Evolutionary conservation across 768 basidiomycete species (phyloP), one percentile per base, ranked within the genome.

Genomic region (Trametopsis cervina): DNA sequence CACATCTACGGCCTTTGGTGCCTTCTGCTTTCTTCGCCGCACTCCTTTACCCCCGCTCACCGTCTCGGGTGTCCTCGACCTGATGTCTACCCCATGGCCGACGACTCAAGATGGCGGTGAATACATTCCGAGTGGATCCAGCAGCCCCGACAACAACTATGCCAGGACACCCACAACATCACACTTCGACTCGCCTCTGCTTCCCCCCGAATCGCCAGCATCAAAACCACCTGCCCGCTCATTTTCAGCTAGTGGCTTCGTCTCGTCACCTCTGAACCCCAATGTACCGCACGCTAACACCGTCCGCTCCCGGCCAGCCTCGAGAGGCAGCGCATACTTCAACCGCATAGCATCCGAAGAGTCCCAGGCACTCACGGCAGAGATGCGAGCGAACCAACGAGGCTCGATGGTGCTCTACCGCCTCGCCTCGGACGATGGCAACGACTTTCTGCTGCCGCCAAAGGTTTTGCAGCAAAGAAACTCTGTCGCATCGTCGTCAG

Each of bases 371-470:
- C 69, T 72, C 45, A 56, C 67, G 15, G 56, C 64, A 17, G 60
- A 60, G 51, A 64, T 57, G 53, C 52, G 37, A 15, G 43, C 48
- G n/a, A 54, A 62, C 17, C 59, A 65, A 33, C 69, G 74, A 41
- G 77, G 78, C 0, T 80, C 78, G 40, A 84, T 85, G 83, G 67
- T 85, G 24, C 70, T 85, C 42, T 85, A 84, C 62, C 75, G 81
- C 11, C 68, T 85, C 13, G 73, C 77, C 1, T 65, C 71, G 37
- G 59, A 52, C 36, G 70, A 70, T 45, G 60, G 66, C 36, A 52
- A 61, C n/a, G 50, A 60, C 9, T 51, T 66, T 20, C 60, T 70
- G 12, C 65, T 68, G 2, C 78, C 71, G 9, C 60, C 48, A 4
- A 47, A 49, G 26, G 26, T 56, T 20, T 7, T 54, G 24, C 40